Evolutionary conservation across 768 basidiomycete genomes (phyloP).

Genomic region (Porphyrellus cyaneotinctus): DNA sequence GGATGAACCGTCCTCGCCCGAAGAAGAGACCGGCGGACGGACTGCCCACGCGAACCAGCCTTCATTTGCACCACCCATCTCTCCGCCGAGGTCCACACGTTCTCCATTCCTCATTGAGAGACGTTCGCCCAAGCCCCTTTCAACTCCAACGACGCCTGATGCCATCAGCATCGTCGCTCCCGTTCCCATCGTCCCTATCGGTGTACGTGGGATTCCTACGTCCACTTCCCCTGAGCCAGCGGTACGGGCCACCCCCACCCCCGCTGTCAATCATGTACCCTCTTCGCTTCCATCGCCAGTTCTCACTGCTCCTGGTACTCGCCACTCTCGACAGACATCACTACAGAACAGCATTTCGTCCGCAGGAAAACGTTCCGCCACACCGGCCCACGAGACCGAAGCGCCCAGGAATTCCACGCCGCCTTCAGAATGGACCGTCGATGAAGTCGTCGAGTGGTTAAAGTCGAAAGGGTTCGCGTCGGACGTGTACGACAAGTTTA

Average conservation of each 20-base stretch:
- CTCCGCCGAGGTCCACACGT: constrained; percentile 16
- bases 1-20: constrained; percentile 6
- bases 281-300: constrained; percentile 31
- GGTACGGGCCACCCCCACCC: constrained; percentile 22
- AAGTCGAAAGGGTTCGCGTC: constrained; percentile 80
- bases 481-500: constrained; percentile 79
- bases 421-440: constrained; percentile 75
- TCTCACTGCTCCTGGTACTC: constrained; percentile 21
- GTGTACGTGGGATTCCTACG: constrained; percentile 18
- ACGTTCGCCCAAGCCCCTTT: constrained; percentile 21
- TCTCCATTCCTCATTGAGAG: constrained; percentile 18
- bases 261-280: constrained; percentile 25
- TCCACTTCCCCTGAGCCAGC: constrained; percentile 21
- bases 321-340: constrained; percentile 31
- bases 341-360: constrained; percentile 42
- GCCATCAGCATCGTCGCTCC: constrained; percentile 22
- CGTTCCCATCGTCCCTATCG: constrained; percentile 21
- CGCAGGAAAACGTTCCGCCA: constrained; percentile 19
- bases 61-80: constrained; percentile 12
- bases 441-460: constrained; percentile 89
- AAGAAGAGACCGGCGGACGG: constrained; percentile 11
- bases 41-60: constrained; percentile 16
- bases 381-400: constrained; percentile 17
- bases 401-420: constrained; percentile 31
- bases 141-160: constrained; percentile 28